Percentiles rank a stretch among this genome's conserved stretches.
Evolutionary conservation across 768 basidiomycete species (phyloP).

Genomic region (Cystofilobasidium macerans): DNA sequence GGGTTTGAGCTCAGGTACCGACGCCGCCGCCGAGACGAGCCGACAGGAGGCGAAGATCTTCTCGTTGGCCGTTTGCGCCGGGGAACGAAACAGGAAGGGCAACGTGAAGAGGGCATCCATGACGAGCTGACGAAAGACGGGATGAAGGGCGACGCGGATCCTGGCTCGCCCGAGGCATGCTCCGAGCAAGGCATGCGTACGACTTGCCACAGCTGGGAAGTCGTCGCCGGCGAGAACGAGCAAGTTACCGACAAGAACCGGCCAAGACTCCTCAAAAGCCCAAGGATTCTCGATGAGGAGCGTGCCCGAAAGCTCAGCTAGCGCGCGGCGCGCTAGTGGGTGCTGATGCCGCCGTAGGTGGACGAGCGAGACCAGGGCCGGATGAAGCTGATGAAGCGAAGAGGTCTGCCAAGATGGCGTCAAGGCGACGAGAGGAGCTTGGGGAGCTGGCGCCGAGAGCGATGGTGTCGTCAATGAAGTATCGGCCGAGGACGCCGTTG

Average conservation of each 20-base stretch:
- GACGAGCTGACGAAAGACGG: constrained; percentile 17
- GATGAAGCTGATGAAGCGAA: constrained; percentile 69
- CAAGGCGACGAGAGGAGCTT: constrained; percentile 44
- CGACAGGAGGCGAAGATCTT: constrained; percentile 25
- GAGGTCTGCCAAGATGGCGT: constrained; percentile 68
- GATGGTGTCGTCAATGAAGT: not conserved
- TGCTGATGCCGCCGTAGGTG: constrained; percentile 62
- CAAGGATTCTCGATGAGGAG: constrained; percentile 42
- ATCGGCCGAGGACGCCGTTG: not conserved
- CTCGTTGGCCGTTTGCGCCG: not conserved
- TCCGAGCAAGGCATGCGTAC: not conserved
- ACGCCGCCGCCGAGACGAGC: constrained; percentile 29
- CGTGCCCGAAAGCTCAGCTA: constrained; percentile 48
- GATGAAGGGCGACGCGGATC: constrained; percentile 49
- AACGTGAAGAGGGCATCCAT: constrained; percentile 29
- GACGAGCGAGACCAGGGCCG: constrained; percentile 66
- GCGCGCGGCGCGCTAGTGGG: constrained; percentile 50
- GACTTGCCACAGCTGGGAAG: constrained; percentile 25
- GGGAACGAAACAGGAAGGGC: constrained; percentile 20
- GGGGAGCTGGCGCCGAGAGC: not conserved
- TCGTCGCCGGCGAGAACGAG: constrained; percentile 30
- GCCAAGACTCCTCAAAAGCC: constrained; percentile 9
- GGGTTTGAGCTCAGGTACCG: not conserved
- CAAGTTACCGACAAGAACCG: constrained; percentile 17
- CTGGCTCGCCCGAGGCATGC: constrained; percentile 55